Base-by-base conservation (phyloP, 2,329 filamentous ascomycete species). In the Neodidymelliopsis sp. region DNA sequence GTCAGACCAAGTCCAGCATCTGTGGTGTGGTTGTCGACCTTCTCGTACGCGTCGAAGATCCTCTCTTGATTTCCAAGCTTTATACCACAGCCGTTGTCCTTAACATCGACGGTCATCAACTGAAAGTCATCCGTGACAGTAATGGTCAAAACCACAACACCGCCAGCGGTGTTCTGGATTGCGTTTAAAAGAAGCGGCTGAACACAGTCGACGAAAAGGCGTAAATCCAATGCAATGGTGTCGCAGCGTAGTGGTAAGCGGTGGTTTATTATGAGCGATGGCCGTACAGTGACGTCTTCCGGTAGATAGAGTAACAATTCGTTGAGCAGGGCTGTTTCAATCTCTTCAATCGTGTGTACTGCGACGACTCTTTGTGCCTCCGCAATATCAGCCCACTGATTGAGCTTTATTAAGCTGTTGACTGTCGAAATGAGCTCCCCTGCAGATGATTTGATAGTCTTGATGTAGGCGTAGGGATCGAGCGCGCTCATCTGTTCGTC, bases 21-120 rank as follows among this genome's bases (percentile, higher is more conserved):
- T 2, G 66, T 67, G 0, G 74, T 71, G 25, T 75, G 66, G 0
- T 54, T 51, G 24, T 71, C 65, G 1, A 72, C 67, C 24, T 78
- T 78, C 29, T 78, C 76, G 15, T 79, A 78, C 0, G 75, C 61
- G 3, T 74, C 64, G 20, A 79, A 79, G 4, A 79, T 75, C 2
- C 74, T 71, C 3, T 62, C 16, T 3, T 74, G 70, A 6, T 77
- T 59, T 3, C 66, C 56, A 1, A 52, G 37, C 1, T 52, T 49
- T n/a, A 79, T 76, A 2, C 76, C 76, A 3, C 69, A 57, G 0
- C 76, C 77, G 1, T 70, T 77, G 31, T 79, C 77, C 30, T 73
- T 57, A 1, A 79, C 51, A 29, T 79, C 76, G n/a, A 77, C 66
- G 3, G 62, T 54, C 0, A 77, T 57, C 0, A 58, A 56, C 3